Percentiles rank a stretch among this genome's conserved stretches.
These are phyloP conservation scores for Jaltomata sinuosa DNA, from an alignment of 257 asterid genomes.

Conservation along the genomic window DNA sequence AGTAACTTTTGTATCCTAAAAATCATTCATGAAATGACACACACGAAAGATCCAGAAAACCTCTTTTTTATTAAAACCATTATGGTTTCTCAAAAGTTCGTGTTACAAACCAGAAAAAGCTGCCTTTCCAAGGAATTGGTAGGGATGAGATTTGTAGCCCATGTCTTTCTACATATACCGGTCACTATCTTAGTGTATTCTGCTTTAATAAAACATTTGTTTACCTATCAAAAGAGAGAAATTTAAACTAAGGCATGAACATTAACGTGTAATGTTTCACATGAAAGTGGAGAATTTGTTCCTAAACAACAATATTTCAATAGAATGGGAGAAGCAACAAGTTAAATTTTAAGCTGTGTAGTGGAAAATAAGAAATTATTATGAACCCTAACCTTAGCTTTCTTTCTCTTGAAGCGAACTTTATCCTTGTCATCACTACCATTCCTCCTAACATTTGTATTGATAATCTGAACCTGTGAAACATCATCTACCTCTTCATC, in stretches of 20 bases:
- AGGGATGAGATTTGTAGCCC: neutral
- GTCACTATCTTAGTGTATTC: neutral
- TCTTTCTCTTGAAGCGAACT: conserved; percentile 27
- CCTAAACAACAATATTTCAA: neutral
- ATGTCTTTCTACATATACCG: neutral
- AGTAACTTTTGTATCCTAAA: neutral
- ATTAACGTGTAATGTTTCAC: neutral
- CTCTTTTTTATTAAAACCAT: neutral
- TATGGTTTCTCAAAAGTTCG: neutral
- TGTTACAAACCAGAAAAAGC: neutral
- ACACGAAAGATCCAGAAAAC: neutral
- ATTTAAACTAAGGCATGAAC: neutral
- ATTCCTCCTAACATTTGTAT: conserved; percentile 14
- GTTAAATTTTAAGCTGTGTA: neutral
- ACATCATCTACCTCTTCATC: conserved; percentile 19
- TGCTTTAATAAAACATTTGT: neutral
- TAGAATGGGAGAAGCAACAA: neutral
- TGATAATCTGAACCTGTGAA: conserved; percentile 15
- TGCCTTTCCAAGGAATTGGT: neutral
- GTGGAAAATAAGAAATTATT: neutral
- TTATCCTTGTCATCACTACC: conserved; percentile 14
- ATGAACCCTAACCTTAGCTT: conserved; percentile 18
- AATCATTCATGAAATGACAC: neutral
- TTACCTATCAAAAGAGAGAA: neutral
- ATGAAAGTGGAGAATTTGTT: neutral